Evolutionary conservation across 2,329 filamentous ascomycete genomes (phyloP).

Genomic region (Beauveria asiatica): DNA sequence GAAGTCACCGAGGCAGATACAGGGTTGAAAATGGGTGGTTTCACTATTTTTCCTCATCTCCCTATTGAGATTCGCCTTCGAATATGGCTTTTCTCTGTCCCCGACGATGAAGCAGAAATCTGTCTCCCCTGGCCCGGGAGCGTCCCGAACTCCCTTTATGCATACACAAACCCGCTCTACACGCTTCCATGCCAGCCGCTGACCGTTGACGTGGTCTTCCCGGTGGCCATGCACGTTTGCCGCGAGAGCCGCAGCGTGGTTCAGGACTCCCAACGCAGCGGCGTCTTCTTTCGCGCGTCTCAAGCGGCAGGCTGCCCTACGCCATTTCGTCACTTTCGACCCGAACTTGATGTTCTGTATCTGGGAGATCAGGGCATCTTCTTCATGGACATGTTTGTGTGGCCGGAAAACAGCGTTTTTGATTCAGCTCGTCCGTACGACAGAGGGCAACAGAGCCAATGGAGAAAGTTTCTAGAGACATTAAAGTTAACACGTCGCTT

Average conservation of each 20-base stretch:
- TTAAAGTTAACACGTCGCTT: neutral
- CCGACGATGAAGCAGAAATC: constrained; percentile 3
- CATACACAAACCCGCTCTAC: neutral
- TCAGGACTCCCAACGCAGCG: neutral
- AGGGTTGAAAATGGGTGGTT: neutral
- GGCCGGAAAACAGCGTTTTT: neutral
- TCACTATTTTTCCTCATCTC: neutral
- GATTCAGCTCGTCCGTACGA: neutral
- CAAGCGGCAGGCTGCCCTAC: neutral
- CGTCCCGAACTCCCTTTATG: neutral
- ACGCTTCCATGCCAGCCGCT: neutral
- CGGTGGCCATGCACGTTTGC: constrained; percentile 3
- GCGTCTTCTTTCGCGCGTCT: neutral
- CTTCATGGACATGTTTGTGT: neutral
- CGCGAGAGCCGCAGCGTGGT: neutral
- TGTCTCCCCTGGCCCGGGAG: constrained; percentile 2
- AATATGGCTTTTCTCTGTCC: constrained; percentile 1
- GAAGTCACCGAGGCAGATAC: neutral
- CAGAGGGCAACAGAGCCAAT: neutral
- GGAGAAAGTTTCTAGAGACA: neutral
- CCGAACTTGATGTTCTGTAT: neutral
- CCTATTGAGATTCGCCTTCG: neutral
- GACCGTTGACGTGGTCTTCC: constrained; percentile 5
- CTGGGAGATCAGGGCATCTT: neutral
- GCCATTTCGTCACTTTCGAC: neutral